These are phyloP conservation scores for Sporisorium reilianum DNA, from an alignment of 1,284 basidiomycete species.

Conservation along the genomic window DNA sequence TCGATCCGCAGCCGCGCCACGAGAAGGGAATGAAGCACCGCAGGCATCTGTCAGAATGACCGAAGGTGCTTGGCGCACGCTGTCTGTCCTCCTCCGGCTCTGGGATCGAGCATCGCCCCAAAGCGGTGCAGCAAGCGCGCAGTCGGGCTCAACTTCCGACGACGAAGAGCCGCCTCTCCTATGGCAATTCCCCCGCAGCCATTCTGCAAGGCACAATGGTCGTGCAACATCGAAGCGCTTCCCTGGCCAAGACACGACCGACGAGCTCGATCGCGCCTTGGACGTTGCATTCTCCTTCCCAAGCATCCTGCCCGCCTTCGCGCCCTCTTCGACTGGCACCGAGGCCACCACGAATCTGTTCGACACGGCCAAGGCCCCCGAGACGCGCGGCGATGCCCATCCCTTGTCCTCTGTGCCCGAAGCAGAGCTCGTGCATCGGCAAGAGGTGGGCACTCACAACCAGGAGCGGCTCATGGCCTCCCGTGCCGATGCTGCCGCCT, in stretches of 20 bases:
- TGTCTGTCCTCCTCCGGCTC: conserved; percentile 26
- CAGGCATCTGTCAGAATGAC: conserved; percentile 20
- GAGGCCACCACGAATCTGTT: conserved; percentile 13
- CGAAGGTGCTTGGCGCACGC: conserved; percentile 47
- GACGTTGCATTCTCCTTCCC: conserved; percentile 47
- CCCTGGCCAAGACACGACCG: conserved; percentile 6
- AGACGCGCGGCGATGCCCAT: conserved; percentile 17
- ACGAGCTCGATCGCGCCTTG: conserved; percentile 31
- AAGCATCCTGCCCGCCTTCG: conserved; percentile 24
- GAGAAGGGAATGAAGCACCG: neutral
- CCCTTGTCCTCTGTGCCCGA: conserved; percentile 23
- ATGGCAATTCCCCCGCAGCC: conserved; percentile 38
- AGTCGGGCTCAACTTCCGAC: neutral
- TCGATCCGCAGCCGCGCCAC: neutral
- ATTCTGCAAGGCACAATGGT: neutral
- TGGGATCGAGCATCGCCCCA: conserved; percentile 25
- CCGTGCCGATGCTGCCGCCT: conserved; percentile 34
- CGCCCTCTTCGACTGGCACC: conserved; percentile 1
- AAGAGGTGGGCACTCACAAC: conserved; percentile 16
- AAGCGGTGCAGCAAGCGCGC: neutral
- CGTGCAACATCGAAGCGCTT: neutral
- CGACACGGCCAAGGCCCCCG: conserved; percentile 6
- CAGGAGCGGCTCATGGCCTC: conserved; percentile 11
- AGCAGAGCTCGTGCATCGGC: conserved; percentile 38
- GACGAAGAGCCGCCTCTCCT: conserved; percentile 26